Percentiles rank a stretch among this genome's conserved stretches.
phyloP scores from a whole-genome alignment of 2,329 filamentous ascomycete genomes.

The Acrodontium crateriforme region DNA sequence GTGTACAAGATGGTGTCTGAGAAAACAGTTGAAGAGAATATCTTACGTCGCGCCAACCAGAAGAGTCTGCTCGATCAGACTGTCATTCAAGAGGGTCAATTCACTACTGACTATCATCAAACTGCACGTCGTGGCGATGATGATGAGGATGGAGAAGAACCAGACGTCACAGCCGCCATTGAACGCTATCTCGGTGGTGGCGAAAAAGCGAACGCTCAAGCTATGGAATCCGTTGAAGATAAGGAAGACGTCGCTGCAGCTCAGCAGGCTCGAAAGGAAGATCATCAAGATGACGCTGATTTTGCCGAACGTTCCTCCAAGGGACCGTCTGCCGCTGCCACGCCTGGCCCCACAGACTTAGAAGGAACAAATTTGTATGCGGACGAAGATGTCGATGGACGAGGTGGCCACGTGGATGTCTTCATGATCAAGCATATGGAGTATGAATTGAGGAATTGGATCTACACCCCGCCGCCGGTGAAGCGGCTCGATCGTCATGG shows the following conservation, averaged over 20 bases:
- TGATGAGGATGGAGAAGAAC: conserved; percentile 39
- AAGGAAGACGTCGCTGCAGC: conserved; percentile 82
- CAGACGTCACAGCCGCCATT: conserved; percentile 68
- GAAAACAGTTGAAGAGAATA: conserved; percentile 90
- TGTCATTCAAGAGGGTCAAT: conserved; percentile 94
- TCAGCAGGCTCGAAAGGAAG: conserved; percentile 73
- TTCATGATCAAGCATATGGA: conserved; percentile 14
- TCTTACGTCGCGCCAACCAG: conserved; percentile 88
- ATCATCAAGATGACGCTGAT: conserved; percentile 70
- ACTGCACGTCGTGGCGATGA: conserved; percentile 30
- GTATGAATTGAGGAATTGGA: conserved; percentile 14
- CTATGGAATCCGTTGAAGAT: conserved; percentile 82
- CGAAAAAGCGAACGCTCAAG: conserved; percentile 50
- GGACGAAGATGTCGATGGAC: conserved; percentile 39
- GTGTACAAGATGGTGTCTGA: conserved; percentile 60
- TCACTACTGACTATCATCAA: conserved; percentile 71
- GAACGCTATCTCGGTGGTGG: conserved; percentile 64
- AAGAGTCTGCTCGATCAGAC: conserved; percentile 97
- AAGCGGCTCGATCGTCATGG: conserved; percentile 23
- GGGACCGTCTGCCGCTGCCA: conserved; percentile 27
- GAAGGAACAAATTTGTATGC: conserved; percentile 27
- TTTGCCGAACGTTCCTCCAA: conserved; percentile 47
- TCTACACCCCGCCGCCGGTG: conserved; percentile 22
- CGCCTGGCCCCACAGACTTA: conserved; percentile 16
- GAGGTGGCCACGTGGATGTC: conserved; percentile 56